A percentile compares a stretch with the other conserved stretches of the same genome.
Evolutionary conservation across 108 stramenopile species (phyloP).

Genomic region (Schizochytrium sp.): DNA sequence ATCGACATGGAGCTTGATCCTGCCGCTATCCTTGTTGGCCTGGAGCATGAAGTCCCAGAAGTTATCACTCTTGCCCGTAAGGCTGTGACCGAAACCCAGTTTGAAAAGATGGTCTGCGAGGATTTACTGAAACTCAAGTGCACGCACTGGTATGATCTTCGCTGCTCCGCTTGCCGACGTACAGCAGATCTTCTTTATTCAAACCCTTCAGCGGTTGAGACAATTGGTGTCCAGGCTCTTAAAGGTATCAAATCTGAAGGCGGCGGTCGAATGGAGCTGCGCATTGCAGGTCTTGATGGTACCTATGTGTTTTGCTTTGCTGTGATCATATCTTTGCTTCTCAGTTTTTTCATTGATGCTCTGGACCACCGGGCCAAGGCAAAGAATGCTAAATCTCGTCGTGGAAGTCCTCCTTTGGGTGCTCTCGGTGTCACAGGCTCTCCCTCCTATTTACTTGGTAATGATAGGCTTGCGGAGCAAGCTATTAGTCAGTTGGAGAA

Average conservation of each 20-base stretch:
- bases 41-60: slow-evolving; percentile 77
- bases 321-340: slow-evolving; percentile 82
- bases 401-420: background rate
- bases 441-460: background rate
- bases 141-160: slow-evolving; percentile 66
- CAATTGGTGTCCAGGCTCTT: slow-evolving; percentile 73
- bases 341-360: slow-evolving; percentile 80
- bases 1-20: slow-evolving; percentile 84
- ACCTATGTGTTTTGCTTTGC: slow-evolving; percentile 86
- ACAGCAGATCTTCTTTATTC: slow-evolving; percentile 74
- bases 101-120: slow-evolving; percentile 70
- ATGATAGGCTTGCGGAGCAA: background rate
- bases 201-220: slow-evolving; percentile 77
- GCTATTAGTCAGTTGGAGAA: slow-evolving; percentile 63
- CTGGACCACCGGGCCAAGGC: slow-evolving; percentile 71
- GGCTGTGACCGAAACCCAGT: slow-evolving; percentile 69
- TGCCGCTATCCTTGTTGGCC: slow-evolving; percentile 74
- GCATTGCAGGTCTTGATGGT: slow-evolving; percentile 81
- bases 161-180: slow-evolving; percentile 75
- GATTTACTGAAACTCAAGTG: slow-evolving; percentile 74
- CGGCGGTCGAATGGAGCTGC: slow-evolving; percentile 78
- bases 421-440: slow-evolving; percentile 52
- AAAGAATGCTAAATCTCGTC: slow-evolving; percentile 9
- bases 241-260: slow-evolving; percentile 79
- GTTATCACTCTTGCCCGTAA: slow-evolving; percentile 70